Conservation (phyloP, 2,329 filamentous ascomycete species). For the Sphaceloma murrayae region DNA sequence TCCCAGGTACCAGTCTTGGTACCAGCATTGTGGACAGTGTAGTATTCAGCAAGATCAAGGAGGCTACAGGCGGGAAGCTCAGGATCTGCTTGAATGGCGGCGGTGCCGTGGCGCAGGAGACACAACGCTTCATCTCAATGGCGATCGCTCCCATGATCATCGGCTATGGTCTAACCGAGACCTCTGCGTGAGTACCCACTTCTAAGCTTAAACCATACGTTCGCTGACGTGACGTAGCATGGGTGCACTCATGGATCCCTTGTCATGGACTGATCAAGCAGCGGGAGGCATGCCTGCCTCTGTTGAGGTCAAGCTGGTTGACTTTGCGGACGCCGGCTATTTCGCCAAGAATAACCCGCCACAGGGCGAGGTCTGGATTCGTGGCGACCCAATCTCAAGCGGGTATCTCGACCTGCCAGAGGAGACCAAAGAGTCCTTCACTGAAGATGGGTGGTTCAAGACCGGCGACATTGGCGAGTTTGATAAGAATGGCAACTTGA, state of each 20-base stretch:
- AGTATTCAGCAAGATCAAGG: conserved; percentile 86
- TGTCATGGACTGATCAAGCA: conserved; percentile 69
- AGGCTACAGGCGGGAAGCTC: conserved; percentile 78
- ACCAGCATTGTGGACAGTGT: conserved; percentile 64
- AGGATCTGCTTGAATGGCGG: conserved; percentile 92
- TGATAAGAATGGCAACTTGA: conserved; percentile 66
- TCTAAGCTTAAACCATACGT: neutral
- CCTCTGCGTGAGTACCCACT: conserved; percentile 41
- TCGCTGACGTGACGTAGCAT: conserved; percentile 39
- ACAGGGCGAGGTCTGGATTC: conserved; percentile 88
- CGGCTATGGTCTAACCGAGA: conserved; percentile 93
- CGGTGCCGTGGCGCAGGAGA: conserved; percentile 79
- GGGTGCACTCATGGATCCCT: conserved; percentile 70
- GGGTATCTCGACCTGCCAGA: conserved; percentile 80
- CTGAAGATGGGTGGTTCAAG: conserved; percentile 89
- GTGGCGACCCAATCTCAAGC: conserved; percentile 62
- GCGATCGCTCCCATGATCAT: conserved; percentile 88
- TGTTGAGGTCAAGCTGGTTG: conserved; percentile 84
- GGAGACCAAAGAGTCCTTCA: conserved; percentile 69
- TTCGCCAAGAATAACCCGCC: conserved; percentile 62
- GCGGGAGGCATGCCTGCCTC: conserved; percentile 70
- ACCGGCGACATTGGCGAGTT: conserved; percentile 94
- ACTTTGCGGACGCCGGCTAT: conserved; percentile 84
- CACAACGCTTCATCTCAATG: conserved; percentile 82
- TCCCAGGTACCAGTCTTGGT: conserved; percentile 43